Evolutionary conservation across 108 stramenopile genomes (phyloP).

Genomic region (Schizochytrium sp.): DNA sequence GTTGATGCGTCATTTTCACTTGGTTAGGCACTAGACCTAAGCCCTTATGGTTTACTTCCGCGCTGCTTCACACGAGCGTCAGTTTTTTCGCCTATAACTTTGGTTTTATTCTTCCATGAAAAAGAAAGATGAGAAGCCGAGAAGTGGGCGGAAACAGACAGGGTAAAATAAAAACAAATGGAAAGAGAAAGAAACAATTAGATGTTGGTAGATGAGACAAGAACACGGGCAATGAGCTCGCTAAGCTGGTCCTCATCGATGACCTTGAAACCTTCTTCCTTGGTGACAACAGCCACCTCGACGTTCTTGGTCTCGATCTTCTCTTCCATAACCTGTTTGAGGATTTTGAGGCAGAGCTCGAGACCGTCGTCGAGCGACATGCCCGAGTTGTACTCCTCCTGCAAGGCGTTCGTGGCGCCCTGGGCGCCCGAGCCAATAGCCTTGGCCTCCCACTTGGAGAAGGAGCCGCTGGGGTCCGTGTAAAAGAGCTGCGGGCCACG

Average conservation of each 20-base stretch:
- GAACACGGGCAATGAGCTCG: not conserved
- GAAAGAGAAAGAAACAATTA: not conserved
- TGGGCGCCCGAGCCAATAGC: constrained; percentile 96
- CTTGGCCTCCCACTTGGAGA: constrained; percentile 96
- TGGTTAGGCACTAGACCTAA: not conserved
- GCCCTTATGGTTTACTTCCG: too few relatives aligned
- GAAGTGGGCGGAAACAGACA: not conserved
- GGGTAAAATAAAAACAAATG: not conserved
- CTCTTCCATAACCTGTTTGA: constrained; percentile 99
- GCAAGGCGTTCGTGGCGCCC: constrained; percentile 85
- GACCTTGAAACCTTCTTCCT: not conserved
- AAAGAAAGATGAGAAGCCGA: not conserved
- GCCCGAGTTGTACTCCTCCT: constrained; percentile 82
- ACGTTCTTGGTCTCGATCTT: constrained; percentile 90
- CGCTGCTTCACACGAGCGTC: too few relatives aligned
- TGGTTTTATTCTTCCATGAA: too few relatives aligned
- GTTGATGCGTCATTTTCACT: not conserved
- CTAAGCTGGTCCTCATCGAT: not conserved
- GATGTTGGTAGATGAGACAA: not conserved
- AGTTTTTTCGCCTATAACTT: too few relatives aligned
- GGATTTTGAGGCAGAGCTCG: constrained; percentile 71
- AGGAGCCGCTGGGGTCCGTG: constrained; percentile 93
- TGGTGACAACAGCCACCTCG: constrained; percentile 80
- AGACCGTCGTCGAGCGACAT: constrained; percentile 92
- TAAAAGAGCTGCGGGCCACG: constrained; percentile 92